phyloP scores from a whole-genome alignment of 805 yeast species.

The Metschnikowia gelsemii region DNA sequence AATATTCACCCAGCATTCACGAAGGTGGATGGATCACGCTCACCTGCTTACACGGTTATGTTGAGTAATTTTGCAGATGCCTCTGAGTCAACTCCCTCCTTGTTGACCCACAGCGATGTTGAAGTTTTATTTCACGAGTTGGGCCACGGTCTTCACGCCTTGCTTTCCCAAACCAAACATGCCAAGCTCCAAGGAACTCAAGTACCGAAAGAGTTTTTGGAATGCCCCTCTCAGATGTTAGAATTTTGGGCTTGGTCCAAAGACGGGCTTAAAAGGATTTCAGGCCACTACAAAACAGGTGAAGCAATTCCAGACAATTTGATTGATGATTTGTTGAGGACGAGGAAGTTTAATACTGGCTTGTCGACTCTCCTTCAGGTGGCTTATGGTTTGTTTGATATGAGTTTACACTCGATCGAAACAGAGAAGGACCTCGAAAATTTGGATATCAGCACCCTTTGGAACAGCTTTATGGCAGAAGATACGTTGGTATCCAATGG shows the following conservation, averaged over 20 bases:
- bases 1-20: slow-evolving; percentile 60
- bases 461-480: slow-evolving; percentile 69
- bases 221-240: slow-evolving; percentile 86
- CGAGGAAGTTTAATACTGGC: slow-evolving; percentile 62
- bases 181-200: slow-evolving; percentile 73
- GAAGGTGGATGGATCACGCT: slow-evolving; percentile 49
- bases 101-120: slow-evolving; percentile 75
- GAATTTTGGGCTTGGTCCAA: slow-evolving; percentile 87
- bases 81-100: slow-evolving; percentile 63
- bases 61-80: slow-evolving; percentile 86
- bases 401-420: slow-evolving; percentile 58
- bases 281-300: slow-evolving; percentile 65
- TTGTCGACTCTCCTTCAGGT: slow-evolving; percentile 70
- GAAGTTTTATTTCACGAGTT: slow-evolving; percentile 86
- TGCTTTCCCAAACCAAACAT: slow-evolving; percentile 63
- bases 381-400: slow-evolving; percentile 76
- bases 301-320: slow-evolving; percentile 51
- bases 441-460: slow-evolving; percentile 51
- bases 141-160: slow-evolving; percentile 85
- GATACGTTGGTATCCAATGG: slow-evolving; percentile 59
- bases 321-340: slow-evolving; percentile 18
- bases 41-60: slow-evolving; percentile 67
- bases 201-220: slow-evolving; percentile 84
- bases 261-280: slow-evolving; percentile 54
- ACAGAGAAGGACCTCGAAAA: slow-evolving; percentile 40